Evolutionary conservation across 257 asterid genomes (phyloP), one percentile per base, ranked within the genome.

Genomic region (Jacaranda copaia): DNA sequence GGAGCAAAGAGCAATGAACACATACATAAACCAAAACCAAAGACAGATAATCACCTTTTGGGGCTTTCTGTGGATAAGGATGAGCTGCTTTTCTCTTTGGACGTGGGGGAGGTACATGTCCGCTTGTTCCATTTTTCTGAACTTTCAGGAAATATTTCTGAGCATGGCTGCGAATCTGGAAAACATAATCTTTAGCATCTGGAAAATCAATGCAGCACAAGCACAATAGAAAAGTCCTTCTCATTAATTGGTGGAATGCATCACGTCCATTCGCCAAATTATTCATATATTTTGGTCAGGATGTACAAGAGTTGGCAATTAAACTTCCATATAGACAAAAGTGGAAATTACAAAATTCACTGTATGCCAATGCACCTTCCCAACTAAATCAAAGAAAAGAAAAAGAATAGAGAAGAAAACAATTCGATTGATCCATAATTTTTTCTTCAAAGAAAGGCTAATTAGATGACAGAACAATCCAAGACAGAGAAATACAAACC

Each of bases 81-180:
- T 90, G 98, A 63, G 94, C 71, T 63, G 98, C 96, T 83, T 94
- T 94, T 79, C 97, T 85, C 91, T 94, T 94, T 39, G 98, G 98
- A 14, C 98, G 96, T n/a, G 97, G 98, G 1, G 98, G 98, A 81
- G 98, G 98, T 51, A 94, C 84, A 80, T 88, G 98, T 71, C 90
- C 98, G 42, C 85, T 90, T 35, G 89, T 82, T 39, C 98, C 98
- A 77, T 84, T 92, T 83, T 94, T 94, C 86, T 90, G 96, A 78
- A 94, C 94, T 85, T 90, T 94, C 75, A 92, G 81, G 84, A 94
- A 94, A 81, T 94, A 94, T 76, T 94, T 94, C 87, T 94, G 98
- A 38, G 98, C 97, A 79, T 93, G 98, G 81, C 98, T 93, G 38
- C 97, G 98, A 64, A 93, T 93, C 98, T 93, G 97, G 84, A 86